Evolutionary conservation across 805 yeast genomes (phyloP).

Genomic region (Yarrowia deformans): DNA sequence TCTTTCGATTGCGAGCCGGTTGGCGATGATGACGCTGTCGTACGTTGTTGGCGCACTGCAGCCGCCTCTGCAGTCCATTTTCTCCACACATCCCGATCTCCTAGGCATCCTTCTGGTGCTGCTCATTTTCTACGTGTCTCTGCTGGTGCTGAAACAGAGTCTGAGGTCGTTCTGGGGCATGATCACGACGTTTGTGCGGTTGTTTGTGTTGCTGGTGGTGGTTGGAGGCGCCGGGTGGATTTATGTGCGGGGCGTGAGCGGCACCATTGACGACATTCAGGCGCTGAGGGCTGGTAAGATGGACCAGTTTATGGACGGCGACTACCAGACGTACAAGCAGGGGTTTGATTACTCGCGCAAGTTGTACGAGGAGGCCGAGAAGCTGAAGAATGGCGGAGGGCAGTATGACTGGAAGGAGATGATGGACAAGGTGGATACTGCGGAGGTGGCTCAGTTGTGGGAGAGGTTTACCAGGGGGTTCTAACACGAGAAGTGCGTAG

Average conservation of each 20-base stretch:
- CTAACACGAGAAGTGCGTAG: background rate
- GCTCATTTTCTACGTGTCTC: conserved; percentile 29
- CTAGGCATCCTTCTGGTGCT: conserved; percentile 32
- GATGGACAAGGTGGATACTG: conserved; percentile 27
- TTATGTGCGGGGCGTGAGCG: conserved; percentile 32
- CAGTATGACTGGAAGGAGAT: conserved; percentile 24
- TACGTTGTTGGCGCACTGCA: conserved; percentile 21
- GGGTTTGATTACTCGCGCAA: conserved; percentile 33
- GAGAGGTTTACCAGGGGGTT: conserved; percentile 26
- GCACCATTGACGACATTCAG: conserved; percentile 20
- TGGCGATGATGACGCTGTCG: conserved; percentile 31
- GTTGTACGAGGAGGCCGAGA: conserved; percentile 39
- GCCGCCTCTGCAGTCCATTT: conserved; percentile 27
- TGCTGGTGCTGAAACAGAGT: conserved; percentile 15
- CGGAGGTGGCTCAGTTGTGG: conserved; percentile 28
- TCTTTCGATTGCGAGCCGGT: conserved; percentile 12
- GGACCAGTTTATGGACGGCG: conserved; percentile 33
- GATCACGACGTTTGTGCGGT: conserved; percentile 33
- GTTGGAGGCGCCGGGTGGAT: conserved; percentile 26
- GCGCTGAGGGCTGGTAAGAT: conserved; percentile 8
- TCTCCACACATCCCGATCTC: conserved; percentile 37
- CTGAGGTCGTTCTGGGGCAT: conserved; percentile 30
- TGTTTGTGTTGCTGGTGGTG: conserved; percentile 42
- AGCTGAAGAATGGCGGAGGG: conserved; percentile 8
- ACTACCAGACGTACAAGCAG: conserved; percentile 21